Evolutionary conservation across 1,284 basidiomycete species (phyloP).

Genomic region (Pseudozyma thailandica): DNA sequence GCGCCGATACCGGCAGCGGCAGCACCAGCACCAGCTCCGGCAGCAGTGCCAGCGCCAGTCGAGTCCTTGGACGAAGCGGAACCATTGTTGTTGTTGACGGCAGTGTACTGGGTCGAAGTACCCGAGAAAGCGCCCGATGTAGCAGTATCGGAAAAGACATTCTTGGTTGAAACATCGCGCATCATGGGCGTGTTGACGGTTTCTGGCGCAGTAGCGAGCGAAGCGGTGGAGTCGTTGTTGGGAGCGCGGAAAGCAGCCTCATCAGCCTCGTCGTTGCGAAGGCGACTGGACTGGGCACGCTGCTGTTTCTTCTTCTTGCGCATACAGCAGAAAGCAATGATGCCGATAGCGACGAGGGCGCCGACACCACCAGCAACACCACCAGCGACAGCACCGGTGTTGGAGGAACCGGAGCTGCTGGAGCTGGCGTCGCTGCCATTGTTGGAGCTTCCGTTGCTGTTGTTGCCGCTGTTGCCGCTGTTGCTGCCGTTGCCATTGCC

Average conservation of each 20-base stretch:
- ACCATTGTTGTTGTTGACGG: slow-evolving; percentile 21
- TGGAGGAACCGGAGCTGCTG: slow-evolving; percentile 34
- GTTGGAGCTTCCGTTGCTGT: slow-evolving; percentile 2
- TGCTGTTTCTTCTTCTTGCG: slow-evolving; percentile 40
- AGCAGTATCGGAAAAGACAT: slow-evolving; percentile 44
- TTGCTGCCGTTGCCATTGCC: slow-evolving; percentile 4
- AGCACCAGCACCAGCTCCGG: slow-evolving; percentile 18
- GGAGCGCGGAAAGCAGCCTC: slow-evolving; percentile 48
- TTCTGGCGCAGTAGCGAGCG: slow-evolving; percentile 47
- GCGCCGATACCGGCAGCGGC: slow-evolving; percentile 41
- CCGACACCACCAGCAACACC: slow-evolving; percentile 50
- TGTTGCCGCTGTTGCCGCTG: slow-evolving; percentile 1
- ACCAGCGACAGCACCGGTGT: slow-evolving; percentile 50
- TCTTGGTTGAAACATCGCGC: slow-evolving; percentile 47
- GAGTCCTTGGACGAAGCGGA: not conserved
- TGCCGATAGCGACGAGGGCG: slow-evolving; percentile 25
- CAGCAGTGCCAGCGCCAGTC: slow-evolving; percentile 17
- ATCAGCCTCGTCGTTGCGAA: slow-evolving; percentile 42
- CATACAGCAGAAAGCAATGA: slow-evolving; percentile 45
- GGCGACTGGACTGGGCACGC: slow-evolving; percentile 29
- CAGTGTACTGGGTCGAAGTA: slow-evolving; percentile 18
- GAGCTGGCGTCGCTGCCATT: slow-evolving; percentile 7
- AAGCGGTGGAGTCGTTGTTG: slow-evolving; percentile 50
- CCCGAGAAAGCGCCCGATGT: slow-evolving; percentile 31
- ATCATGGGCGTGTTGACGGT: slow-evolving; percentile 49